Evolutionary conservation across 371 early-diverging fungal species (phyloP).

Genomic region (Spiromyces aspiralis): DNA sequence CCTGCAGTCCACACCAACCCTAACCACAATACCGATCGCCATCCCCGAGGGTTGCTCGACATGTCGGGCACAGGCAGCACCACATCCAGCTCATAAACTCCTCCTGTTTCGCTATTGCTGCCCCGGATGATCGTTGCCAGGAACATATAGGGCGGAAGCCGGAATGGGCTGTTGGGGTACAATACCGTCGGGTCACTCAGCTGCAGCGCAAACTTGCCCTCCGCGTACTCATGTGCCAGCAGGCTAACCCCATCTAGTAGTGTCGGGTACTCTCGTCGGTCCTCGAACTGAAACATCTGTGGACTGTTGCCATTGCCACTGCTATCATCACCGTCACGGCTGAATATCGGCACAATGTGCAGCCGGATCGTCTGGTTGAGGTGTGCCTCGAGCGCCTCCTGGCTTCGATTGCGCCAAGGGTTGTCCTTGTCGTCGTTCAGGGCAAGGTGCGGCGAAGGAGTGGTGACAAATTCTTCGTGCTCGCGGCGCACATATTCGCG

Average conservation of each 20-base stretch:
- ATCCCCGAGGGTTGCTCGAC: not conserved
- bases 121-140: conserved; percentile 18
- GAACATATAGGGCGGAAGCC: conserved; percentile 18
- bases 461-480: conserved; percentile 11
- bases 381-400: conserved; percentile 15
- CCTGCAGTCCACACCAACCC: not conserved
- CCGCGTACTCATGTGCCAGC: conserved; percentile 20
- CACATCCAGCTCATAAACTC: conserved; percentile 19
- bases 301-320: conserved; percentile 5
- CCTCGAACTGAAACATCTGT: conserved; percentile 7
- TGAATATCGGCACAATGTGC: conserved; percentile 18
- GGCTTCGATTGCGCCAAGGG: conserved; percentile 27
- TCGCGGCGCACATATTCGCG: conserved; percentile 25
- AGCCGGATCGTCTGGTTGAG: conserved; percentile 22
- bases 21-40: not conserved
- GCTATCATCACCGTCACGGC: not conserved
- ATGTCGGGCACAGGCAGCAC: conserved; percentile 3
- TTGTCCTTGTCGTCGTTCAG: conserved; percentile 10
- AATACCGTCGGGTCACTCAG: conserved; percentile 6
- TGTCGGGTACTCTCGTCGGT: conserved; percentile 18
- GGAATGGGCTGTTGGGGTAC: conserved; percentile 20
- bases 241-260: conserved; percentile 14
- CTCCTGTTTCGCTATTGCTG: conserved; percentile 19
- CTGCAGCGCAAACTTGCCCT: conserved; percentile 20
- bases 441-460: not conserved